Evolutionary conservation across 2,329 filamentous ascomycete species (phyloP).

Genomic region (Herpotrichia juniperi): DNA sequence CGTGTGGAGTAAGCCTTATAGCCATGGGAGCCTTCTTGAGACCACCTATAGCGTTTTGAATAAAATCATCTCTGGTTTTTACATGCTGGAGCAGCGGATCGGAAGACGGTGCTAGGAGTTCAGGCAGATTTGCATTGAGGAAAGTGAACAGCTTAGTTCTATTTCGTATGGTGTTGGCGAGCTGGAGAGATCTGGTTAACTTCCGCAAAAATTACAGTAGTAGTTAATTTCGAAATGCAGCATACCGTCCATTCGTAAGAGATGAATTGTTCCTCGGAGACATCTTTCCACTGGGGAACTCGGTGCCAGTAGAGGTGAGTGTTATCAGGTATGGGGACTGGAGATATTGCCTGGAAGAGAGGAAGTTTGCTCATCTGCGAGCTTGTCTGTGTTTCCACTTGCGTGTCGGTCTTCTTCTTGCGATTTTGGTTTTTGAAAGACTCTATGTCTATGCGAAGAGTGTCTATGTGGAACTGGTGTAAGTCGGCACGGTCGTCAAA

Average conservation of each 20-base stretch:
- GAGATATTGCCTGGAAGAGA: no score
- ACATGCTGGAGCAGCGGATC: conserved; percentile 42
- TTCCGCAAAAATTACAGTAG: not conserved
- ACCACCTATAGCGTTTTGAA: conserved; percentile 60
- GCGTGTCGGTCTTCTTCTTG: no score
- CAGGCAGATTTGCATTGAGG: conserved; percentile 57
- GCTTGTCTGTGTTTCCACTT: no score
- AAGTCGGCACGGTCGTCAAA: no score
- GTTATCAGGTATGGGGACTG: no score
- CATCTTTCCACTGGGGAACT: conserved; percentile 57
- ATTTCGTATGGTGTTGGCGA: conserved; percentile 58
- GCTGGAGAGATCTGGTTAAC: conserved; percentile 34
- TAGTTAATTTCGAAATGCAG: conserved; percentile 13
- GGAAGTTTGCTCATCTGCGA: no score
- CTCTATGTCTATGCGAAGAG: no score
- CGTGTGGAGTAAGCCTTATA: conserved; percentile 65
- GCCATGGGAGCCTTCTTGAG: conserved; percentile 64
- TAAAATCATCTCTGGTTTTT: conserved; percentile 59
- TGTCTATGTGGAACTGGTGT: no score
- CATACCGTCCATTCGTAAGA: conserved; percentile 63
- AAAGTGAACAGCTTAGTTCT: conserved; percentile 56
- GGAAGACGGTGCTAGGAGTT: conserved; percentile 49
- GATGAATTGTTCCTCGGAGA: conserved; percentile 57
- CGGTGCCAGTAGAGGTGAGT: conserved; percentile 60
- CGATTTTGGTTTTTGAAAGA: no score